Evolutionary conservation across 225 moss, liverwort and hornwort genomes (phyloP).

Genomic region (Thuidium tamariscinum): DNA sequence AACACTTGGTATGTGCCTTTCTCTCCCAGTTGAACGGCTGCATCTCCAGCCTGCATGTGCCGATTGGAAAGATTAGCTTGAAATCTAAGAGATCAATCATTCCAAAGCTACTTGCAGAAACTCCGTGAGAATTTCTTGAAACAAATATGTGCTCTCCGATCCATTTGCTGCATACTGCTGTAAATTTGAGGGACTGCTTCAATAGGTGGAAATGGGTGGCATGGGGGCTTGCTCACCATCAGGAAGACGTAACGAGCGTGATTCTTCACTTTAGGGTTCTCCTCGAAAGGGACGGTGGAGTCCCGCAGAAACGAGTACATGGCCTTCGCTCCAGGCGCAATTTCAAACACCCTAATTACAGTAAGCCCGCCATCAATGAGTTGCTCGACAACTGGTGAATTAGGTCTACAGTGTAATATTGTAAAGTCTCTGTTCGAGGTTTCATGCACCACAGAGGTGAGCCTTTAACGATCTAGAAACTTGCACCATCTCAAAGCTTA

Average conservation of each 20-base stretch:
- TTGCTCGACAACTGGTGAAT: not conserved
- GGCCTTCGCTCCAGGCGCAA: slow-evolving; percentile 33
- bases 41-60: slow-evolving; percentile 21
- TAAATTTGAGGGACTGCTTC: not conserved
- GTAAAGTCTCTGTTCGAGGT: not conserved
- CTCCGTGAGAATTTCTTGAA: not conserved
- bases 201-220: not conserved
- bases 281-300: slow-evolving; percentile 16
- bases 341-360: slow-evolving; percentile 25
- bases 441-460: not conserved
- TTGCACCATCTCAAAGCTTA: not conserved
- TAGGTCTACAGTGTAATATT: not conserved
- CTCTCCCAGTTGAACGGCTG: slow-evolving; percentile 19
- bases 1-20: slow-evolving; percentile 10
- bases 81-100: not conserved
- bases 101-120: not conserved
- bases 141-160: too few species aligned
- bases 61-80: not conserved
- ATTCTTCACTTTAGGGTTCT: slow-evolving; percentile 33
- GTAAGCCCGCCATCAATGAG: not conserved
- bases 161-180: not conserved
- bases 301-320: slow-evolving; percentile 30
- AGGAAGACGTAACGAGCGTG: slow-evolving; percentile 35
- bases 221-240: slow-evolving; percentile 20
- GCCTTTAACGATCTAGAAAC: not conserved